Conservation (phyloP, 73 alveolate genomes). For the Symbiodinium pilosum region DNA sequence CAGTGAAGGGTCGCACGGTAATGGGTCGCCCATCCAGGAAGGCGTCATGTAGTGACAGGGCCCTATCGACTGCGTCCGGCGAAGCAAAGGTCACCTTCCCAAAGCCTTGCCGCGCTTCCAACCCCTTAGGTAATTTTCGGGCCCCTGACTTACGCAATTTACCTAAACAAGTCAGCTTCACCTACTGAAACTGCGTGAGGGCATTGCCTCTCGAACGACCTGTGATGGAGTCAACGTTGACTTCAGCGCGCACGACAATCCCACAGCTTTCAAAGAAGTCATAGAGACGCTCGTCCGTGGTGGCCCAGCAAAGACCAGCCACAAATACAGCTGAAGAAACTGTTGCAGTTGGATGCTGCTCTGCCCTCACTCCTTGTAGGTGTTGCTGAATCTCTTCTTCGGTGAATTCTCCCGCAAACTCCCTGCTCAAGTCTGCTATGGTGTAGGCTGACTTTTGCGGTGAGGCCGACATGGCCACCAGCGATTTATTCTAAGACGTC, state of each 20-base stretch:
- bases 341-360: background rate
- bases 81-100: background rate
- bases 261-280: background rate
- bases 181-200: too few relatives aligned
- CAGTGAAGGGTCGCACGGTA: background rate
- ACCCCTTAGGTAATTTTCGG: too few relatives aligned
- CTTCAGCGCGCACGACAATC: background rate
- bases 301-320: slow-evolving; percentile 11
- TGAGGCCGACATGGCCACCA: background rate
- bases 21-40: background rate
- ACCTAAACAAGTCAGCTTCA: too few relatives aligned
- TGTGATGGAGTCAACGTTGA: background rate
- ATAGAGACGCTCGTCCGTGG: background rate
- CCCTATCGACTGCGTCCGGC: background rate
- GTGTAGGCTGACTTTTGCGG: background rate
- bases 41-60: background rate
- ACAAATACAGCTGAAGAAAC: background rate
- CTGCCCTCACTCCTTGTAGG: background rate
- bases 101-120: background rate
- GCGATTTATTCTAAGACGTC: too few relatives aligned
- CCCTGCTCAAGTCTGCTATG: background rate
- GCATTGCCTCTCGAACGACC: background rate
- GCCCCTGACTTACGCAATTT: too few relatives aligned
- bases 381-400: background rate
- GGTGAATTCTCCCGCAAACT: background rate